Evolutionary conservation across 1,284 basidiomycete species (phyloP).

Genomic region (Leccinum fuscescens): DNA sequence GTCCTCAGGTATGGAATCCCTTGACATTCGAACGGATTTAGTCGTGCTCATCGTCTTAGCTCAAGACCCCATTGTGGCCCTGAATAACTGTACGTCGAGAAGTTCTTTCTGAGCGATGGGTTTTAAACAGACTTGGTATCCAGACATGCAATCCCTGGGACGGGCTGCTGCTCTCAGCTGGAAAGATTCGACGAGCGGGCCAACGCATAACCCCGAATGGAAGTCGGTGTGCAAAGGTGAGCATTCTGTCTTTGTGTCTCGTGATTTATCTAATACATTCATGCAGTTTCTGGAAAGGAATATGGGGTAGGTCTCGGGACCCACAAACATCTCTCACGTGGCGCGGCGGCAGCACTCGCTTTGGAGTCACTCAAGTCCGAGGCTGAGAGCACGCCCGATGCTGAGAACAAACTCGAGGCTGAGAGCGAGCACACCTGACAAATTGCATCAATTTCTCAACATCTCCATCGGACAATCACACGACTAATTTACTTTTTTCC

Average conservation of each 20-base stretch:
- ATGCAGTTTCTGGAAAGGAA: constrained; percentile 27
- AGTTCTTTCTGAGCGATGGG: background rate
- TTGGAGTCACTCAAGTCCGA: constrained; percentile 33
- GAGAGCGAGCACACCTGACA: constrained; percentile 20
- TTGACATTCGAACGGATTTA: background rate
- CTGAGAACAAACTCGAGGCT: background rate
- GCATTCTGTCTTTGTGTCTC: constrained; percentile 13
- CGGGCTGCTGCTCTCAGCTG: constrained; percentile 49
- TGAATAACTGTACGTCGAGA: constrained; percentile 45
- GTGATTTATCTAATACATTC: constrained; percentile 15
- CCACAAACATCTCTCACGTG: constrained; percentile 52
- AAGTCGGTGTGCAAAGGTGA: constrained; percentile 58
- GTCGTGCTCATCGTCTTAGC: constrained; percentile 19
- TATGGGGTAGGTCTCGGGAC: constrained; percentile 36
- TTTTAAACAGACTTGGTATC: constrained; percentile 5
- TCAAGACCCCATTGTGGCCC: constrained; percentile 35
- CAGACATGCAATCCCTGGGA: constrained; percentile 53
- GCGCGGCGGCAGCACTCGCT: constrained; percentile 53
- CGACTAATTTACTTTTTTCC: constrained; percentile 1
- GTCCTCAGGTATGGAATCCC: constrained; percentile 23
- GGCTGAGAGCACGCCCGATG: background rate
- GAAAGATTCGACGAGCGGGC: constrained; percentile 47
- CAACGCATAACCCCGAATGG: constrained; percentile 52
- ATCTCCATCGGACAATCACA: background rate
- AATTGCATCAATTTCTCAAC: constrained; percentile 1